A percentile compares a stretch with the other conserved stretches of the same genome.
Conservation (phyloP, 2,329 filamentous ascomycete genomes). For the Plectosphaerella cucumerina region DNA sequence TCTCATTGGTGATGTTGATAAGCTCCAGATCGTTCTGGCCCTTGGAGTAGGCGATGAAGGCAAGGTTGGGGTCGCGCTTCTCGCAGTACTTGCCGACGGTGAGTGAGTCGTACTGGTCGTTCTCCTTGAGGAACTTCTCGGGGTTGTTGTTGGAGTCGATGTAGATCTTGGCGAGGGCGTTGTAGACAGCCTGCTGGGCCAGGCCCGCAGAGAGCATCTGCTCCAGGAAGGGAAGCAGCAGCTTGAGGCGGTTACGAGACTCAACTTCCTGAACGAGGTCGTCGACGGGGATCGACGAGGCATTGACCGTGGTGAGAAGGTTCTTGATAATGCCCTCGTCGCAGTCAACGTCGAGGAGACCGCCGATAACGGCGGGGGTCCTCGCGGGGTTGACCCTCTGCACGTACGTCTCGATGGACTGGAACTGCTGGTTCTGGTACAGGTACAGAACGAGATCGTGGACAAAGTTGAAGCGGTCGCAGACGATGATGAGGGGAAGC, state of each 20-base stretch:
- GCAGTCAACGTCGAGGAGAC: constrained; percentile 92
- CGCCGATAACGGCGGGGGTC: constrained; percentile 89
- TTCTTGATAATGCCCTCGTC: constrained; percentile 96
- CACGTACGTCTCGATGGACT: constrained; percentile 97
- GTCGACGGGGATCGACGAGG: constrained; percentile 84
- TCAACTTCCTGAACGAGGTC: constrained; percentile 95
- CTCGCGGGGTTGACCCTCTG: constrained; percentile 91
- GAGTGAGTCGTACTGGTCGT: constrained; percentile 91
- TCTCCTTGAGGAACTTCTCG: constrained; percentile 95
- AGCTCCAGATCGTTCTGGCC: constrained; percentile 96
- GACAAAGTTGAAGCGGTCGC: constrained; percentile 98
- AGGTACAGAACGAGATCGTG: constrained; percentile 94
- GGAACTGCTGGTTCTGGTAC: constrained; percentile 99
- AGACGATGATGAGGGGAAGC: constrained; percentile 94
- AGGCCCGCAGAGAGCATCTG: constrained; percentile 84
- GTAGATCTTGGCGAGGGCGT: constrained; percentile 97
- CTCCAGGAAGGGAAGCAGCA: constrained; percentile 93
- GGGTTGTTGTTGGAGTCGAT: constrained; percentile 98
- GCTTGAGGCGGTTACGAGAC: constrained; percentile 88
- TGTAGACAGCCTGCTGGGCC: constrained; percentile 94
- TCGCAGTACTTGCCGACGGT: constrained; percentile 96
- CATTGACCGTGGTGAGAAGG: constrained; percentile 78
- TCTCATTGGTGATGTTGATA: constrained; percentile 97
- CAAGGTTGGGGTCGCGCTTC: constrained; percentile 94
- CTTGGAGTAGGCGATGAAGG: constrained; percentile 92